Conservation (phyloP, 1,139 yeast genomes). For the Debaryomyces coudertii region DNA sequence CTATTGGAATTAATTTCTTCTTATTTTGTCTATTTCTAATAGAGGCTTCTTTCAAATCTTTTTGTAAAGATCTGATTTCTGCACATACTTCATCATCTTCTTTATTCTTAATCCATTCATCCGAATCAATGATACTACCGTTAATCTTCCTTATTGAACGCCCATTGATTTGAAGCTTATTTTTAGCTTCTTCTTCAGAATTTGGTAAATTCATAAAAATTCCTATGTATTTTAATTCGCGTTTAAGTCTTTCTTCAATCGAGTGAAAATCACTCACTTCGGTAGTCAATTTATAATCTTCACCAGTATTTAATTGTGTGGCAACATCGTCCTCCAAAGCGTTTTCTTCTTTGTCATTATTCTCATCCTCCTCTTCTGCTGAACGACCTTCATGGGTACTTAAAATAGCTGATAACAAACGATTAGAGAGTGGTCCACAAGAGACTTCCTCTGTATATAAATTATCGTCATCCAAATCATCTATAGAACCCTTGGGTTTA, state of each 20-base stretch:
- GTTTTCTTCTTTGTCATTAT: constrained; percentile 18
- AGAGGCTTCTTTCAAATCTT: constrained; percentile 63
- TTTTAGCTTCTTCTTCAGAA: constrained; percentile 26
- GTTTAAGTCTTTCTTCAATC: constrained; percentile 81
- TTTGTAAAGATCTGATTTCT: constrained; percentile 76
- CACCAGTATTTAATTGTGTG: constrained; percentile 39
- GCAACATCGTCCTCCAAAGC: constrained; percentile 42
- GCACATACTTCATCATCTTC: constrained; percentile 96
- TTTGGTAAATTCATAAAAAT: constrained; percentile 70
- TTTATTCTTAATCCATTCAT: constrained; percentile 74
- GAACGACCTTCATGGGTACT: constrained; percentile 50
- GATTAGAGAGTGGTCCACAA: constrained; percentile 89
- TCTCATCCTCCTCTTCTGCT: constrained; percentile 32
- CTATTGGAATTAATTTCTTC: constrained; percentile 64
- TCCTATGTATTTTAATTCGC: constrained; percentile 90
- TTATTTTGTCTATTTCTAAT: constrained; percentile 69
- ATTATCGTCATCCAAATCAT: constrained; percentile 60
- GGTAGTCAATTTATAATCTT: constrained; percentile 38
- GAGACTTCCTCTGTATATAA: constrained; percentile 76
- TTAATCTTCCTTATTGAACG: constrained; percentile 25
- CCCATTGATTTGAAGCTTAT: constrained; percentile 26
- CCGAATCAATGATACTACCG: constrained; percentile 56
- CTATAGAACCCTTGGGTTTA: constrained; percentile 65
- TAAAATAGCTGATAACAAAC: constrained; percentile 80
- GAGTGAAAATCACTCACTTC: constrained; percentile 66